Evolutionary conservation across 306 rosid genomes (phyloP).

Genomic region (Quercus aquifolioides): DNA sequence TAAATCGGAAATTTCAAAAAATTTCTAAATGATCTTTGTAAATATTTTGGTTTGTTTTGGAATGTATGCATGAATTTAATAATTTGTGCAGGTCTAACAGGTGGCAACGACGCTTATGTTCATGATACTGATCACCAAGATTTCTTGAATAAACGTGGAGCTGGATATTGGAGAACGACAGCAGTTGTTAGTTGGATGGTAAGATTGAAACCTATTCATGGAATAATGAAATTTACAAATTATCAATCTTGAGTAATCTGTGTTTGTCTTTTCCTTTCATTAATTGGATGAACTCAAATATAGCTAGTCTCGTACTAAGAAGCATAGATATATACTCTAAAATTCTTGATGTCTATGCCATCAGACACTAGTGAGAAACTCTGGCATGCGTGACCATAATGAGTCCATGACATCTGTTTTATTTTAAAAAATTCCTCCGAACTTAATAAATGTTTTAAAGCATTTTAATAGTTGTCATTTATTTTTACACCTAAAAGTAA

Average conservation of each 20-base stretch:
- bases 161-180: constrained; percentile 70
- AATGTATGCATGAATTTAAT: constrained; percentile 2
- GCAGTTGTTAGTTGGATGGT: constrained; percentile 76
- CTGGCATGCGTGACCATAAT: too few species aligned
- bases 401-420: too few species aligned
- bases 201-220: constrained; percentile 8
- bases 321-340: too few species aligned
- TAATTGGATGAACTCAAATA: neutral
- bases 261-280: neutral
- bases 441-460: too few species aligned
- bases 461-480: too few species aligned
- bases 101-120: neutral
- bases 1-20: constrained; percentile 21
- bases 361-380: too few species aligned
- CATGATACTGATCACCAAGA: constrained; percentile 1
- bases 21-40: constrained; percentile 7
- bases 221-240: neutral
- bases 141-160: constrained; percentile 33
- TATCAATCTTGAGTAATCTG: neutral
- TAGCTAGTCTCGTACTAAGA: too few species aligned
- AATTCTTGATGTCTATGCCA: too few species aligned
- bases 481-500: too few species aligned
- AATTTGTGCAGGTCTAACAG: neutral
- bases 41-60: neutral
- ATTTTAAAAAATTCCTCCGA: too few species aligned